Evolutionary conservation across 768 basidiomycete genomes (phyloP), one percentile per base, ranked within the genome.

Genomic region (Suillus occidentalis): DNA sequence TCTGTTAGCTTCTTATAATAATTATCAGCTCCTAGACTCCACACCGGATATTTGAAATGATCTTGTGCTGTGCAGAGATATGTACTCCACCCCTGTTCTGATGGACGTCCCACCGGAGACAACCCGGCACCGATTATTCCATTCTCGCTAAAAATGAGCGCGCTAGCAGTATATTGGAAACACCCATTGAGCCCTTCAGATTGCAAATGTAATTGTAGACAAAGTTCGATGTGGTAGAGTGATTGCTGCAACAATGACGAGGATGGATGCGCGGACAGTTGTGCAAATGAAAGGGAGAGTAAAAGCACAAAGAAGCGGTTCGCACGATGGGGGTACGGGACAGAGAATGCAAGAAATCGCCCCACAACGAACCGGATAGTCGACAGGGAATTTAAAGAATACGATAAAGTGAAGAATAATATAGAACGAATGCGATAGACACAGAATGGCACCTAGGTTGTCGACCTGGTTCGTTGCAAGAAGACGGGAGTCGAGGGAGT

Each of bases 321-420:
- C 49, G 61, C 61, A n/a, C 62, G 34, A 64, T 64, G 39, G 61
- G 66, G 58, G 50, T 31, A 28, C 28, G 39, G 53, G 66, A 53
- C 53, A 63, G 31, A 45, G 52, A 68, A 70, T 62, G 71, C 73
- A 78, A 76, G 66, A 71, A 73, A 70, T 72, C 71, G 63, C 68
- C 74, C 71, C 71, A 75, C 67, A 70, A 77, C 75, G 73, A 67
- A 70, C 72, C 74, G 72, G 72, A 71, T 69, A 72, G 73, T 73
- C 79, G 73, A 78, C 76, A 77, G 69, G 70, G 66, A 62, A 67
- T 65, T 68, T 68, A 76, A 81, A 79, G 79, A 80, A 81, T 84
- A 82, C 78, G 83, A 87, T 91, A 89, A 90, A 83, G 81, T 89
- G 88, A 89, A 86, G 84, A 91, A 91, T 91, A 91, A 92, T 85